Conservation (phyloP, 192 early-diverging fungal species). For the Gryganskiella cystojenkinii region DNA sequence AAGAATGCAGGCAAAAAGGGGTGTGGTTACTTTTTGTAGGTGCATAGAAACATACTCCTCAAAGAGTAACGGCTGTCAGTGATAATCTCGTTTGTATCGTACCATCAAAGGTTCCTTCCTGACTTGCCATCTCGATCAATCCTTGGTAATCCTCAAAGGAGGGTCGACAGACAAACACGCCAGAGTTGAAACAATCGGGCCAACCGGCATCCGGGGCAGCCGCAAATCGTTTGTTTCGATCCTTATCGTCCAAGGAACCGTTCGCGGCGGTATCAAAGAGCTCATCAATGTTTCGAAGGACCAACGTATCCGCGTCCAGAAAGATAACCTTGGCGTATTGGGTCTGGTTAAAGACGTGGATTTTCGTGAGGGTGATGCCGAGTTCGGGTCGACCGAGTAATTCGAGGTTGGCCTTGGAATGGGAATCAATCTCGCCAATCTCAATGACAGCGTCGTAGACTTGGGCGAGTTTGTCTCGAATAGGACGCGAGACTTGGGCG, state of each 20-base stretch:
- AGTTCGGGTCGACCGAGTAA: slow-evolving; percentile 94
- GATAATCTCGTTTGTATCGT: slow-evolving; percentile 17
- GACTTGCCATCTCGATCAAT: slow-evolving; percentile 59
- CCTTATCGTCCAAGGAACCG: slow-evolving; percentile 38
- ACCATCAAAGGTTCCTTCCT: slow-evolving; percentile 88
- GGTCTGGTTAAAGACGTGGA: slow-evolving; percentile 85
- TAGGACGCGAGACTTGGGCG: slow-evolving; percentile 60
- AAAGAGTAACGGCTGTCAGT: neutral
- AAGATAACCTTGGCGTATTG: slow-evolving; percentile 78
- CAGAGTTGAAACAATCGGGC: slow-evolving; percentile 99
- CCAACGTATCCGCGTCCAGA: slow-evolving; percentile 92
- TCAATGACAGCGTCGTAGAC: slow-evolving; percentile 80
- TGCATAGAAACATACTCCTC: neutral
- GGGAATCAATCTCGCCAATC: slow-evolving; percentile 73
- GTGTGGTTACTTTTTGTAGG: slow-evolving; percentile 5
- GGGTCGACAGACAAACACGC: slow-evolving; percentile 85
- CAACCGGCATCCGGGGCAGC: slow-evolving; percentile 94
- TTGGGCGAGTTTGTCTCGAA: slow-evolving; percentile 61
- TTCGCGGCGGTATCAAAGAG: slow-evolving; percentile 73
- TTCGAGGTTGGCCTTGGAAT: slow-evolving; percentile 64
- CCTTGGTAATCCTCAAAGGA: slow-evolving; percentile 60
- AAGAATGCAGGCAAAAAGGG: neutral
- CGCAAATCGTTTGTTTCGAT: slow-evolving; percentile 69
- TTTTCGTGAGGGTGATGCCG: slow-evolving; percentile 90
- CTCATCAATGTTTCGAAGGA: slow-evolving; percentile 83